Percentiles rank a stretch among this genome's conserved stretches.
These are phyloP conservation scores for Lipomyces kockii DNA, from an alignment of 805 yeast genomes.

Conservation along the genomic window DNA sequence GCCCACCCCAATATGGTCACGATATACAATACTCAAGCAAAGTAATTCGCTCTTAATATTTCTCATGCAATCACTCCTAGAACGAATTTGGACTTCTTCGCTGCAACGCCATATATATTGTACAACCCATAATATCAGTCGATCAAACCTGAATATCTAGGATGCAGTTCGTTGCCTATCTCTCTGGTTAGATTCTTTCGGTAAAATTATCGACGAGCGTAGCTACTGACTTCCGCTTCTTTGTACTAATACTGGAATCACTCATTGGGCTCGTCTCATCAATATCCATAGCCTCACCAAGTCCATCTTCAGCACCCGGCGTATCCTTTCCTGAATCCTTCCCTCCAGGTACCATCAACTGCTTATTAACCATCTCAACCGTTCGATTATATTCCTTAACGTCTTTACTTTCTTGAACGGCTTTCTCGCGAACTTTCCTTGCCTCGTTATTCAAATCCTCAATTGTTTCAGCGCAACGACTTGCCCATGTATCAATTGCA, in stretches of 20 bases:
- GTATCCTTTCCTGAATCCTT: slow-evolving; percentile 3
- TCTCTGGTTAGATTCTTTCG: not conserved
- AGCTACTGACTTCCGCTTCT: slow-evolving; percentile 33
- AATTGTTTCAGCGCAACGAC: slow-evolving; percentile 22
- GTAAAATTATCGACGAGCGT: not conserved
- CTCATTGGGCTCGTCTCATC: slow-evolving; percentile 37
- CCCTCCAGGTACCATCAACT: slow-evolving; percentile 12
- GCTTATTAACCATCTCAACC: slow-evolving; percentile 25
- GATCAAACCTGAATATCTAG: not conserved
- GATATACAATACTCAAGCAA: not conserved
- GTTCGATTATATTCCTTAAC: slow-evolving; percentile 28
- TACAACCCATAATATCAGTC: not conserved
- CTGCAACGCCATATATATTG: not conserved
- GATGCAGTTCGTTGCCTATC: slow-evolving; percentile 15
- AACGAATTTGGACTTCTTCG: not conserved
- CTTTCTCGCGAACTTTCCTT: slow-evolving; percentile 17
- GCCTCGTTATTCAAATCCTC: slow-evolving; percentile 20
- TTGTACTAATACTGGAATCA: slow-evolving; percentile 25
- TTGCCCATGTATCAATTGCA: slow-evolving; percentile 28
- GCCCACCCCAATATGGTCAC: not conserved
- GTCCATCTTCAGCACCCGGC: not conserved
- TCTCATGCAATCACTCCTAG: not conserved
- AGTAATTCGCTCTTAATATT: not conserved
- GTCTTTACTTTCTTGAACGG: slow-evolving; percentile 16
- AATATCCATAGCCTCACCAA: slow-evolving; percentile 38